Base-by-base conservation (phyloP, 139 green algal genomes). In the Coelastrella sp. region DNA sequence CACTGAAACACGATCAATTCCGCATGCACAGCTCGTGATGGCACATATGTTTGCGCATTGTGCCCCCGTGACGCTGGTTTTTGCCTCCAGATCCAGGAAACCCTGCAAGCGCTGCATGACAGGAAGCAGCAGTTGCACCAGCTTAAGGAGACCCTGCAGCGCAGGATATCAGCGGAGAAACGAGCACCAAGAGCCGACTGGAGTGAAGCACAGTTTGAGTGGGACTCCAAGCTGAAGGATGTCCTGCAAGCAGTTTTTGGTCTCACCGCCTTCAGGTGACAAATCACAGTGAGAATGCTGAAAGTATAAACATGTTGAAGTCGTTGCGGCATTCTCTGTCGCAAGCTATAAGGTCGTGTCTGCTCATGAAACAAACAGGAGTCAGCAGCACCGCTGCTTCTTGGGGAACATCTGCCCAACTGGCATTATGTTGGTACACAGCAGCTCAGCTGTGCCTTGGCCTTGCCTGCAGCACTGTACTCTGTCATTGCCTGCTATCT, bases 121-220 rank as follows among this genome's bases (percentile, higher is more conserved):
- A 43, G 87, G 0, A 60, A 87, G 15, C 48, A 48, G 30, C 86
- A 95, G 53, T 53, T 43, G 11, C 89, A 38, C 13, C 60, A 87
- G 41, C 73, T 75, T 1, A 85, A 94, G 67, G 66, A 86, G 83
- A 81, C 94, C 38, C 41, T 79, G 60, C 78, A 82, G 0, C 51
- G 62, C 1, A 48, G 85, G 23, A 82, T 82, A 0, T 64, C 74
- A 4, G 59, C 63, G 30, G 89, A 95, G 41, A 53, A 34, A 6
- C 90, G 92, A 2, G 90, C 89, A 25, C 90, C 88, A 0, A 85
- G 43, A 21, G 84, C 86, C 1, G 90, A 94, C 68, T 95, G 92
- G 92, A 38, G 63, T 11, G 62, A 63, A 19, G 53, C 25, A 6
- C 91, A 92, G 25, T 41, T 82, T 71, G 75, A 77, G 4, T 95